Evolutionary conservation across 2,329 filamentous ascomycete species (phyloP).

Genomic region (Nemania sp.): DNA sequence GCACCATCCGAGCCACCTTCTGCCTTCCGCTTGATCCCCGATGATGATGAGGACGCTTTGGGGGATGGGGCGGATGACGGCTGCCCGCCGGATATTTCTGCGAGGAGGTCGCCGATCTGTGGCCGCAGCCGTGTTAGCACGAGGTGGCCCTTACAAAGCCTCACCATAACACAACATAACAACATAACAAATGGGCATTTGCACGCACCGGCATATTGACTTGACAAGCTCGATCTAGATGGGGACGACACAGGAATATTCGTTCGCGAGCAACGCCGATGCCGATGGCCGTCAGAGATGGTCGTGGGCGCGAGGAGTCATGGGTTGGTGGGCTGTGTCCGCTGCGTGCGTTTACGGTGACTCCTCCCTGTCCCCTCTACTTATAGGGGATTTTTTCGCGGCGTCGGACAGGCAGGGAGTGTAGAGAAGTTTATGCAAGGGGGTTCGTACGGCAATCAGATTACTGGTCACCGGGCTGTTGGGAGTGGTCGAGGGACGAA

Average conservation of each 20-base stretch:
- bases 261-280: constrained; percentile 38
- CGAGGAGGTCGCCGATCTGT: constrained; percentile 69
- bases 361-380: constrained; percentile 17
- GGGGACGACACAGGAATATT: constrained; percentile 32
- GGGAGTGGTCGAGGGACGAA: constrained; percentile 36
- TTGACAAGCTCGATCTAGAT: constrained; percentile 41
- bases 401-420: constrained; percentile 11
- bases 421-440: constrained; percentile 10
- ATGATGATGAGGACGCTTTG: constrained; percentile 46
- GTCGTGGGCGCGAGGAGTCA: constrained; percentile 47
- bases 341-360: constrained; percentile 32
- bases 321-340: constrained; percentile 46
- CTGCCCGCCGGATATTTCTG: constrained; percentile 70
- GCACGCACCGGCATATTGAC: constrained; percentile 56
- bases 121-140: constrained; percentile 39
- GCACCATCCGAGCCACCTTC: constrained; percentile 58
- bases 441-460: not conserved
- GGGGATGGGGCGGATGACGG: constrained; percentile 52
- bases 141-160: constrained; percentile 9
- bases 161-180: constrained; percentile 12
- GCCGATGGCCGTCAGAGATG: constrained; percentile 45
- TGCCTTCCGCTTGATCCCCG: constrained; percentile 68
- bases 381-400: constrained; percentile 2
- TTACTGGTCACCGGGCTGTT: constrained; percentile 12
- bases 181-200: not conserved